Conservation (phyloP, 192 early-diverging fungal genomes). For the Kappamyces sp. region DNA sequence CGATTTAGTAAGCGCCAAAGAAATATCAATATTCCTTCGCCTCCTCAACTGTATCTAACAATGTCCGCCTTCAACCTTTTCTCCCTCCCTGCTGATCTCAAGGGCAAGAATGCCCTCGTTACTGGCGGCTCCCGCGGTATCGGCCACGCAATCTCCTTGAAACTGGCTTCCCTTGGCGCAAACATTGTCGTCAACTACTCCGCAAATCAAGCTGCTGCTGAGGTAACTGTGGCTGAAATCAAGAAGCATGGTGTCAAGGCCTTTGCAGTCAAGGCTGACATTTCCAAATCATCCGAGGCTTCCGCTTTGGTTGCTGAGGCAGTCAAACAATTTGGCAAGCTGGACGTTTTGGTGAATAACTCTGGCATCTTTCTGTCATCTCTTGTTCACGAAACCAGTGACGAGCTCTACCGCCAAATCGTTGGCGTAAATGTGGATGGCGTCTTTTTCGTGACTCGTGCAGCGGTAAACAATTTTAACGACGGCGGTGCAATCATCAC, state of each 20-base stretch:
- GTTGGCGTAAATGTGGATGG: neutral
- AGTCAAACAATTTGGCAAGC: slow-evolving; percentile 27
- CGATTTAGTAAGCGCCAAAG: too few relatives aligned
- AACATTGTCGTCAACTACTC: slow-evolving; percentile 30
- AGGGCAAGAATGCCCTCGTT: slow-evolving; percentile 22
- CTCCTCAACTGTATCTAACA: too few relatives aligned
- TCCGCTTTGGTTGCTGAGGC: slow-evolving; percentile 23
- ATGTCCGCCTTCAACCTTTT: neutral
- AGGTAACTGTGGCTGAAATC: slow-evolving; percentile 12
- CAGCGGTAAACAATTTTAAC: slow-evolving; percentile 7
- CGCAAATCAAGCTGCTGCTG: slow-evolving; percentile 11
- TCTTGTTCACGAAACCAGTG: neutral
- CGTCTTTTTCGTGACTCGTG: neutral
- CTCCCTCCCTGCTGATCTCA: slow-evolving; percentile 10
- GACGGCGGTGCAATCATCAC: slow-evolving; percentile 21
- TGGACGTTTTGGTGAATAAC: slow-evolving; percentile 43
- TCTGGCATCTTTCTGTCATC: slow-evolving; percentile 29
- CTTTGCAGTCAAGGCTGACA: slow-evolving; percentile 36
- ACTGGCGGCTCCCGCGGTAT: slow-evolving; percentile 31
- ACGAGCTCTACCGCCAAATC: neutral
- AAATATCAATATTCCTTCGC: too few relatives aligned
- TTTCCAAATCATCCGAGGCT: slow-evolving; percentile 14
- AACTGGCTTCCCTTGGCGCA: slow-evolving; percentile 22
- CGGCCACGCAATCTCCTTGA: slow-evolving; percentile 26
- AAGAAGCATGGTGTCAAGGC: slow-evolving; percentile 7